Evolutionary conservation across 2,329 filamentous ascomycete genomes (phyloP).

Genomic region (Trichophyton rubrum): DNA sequence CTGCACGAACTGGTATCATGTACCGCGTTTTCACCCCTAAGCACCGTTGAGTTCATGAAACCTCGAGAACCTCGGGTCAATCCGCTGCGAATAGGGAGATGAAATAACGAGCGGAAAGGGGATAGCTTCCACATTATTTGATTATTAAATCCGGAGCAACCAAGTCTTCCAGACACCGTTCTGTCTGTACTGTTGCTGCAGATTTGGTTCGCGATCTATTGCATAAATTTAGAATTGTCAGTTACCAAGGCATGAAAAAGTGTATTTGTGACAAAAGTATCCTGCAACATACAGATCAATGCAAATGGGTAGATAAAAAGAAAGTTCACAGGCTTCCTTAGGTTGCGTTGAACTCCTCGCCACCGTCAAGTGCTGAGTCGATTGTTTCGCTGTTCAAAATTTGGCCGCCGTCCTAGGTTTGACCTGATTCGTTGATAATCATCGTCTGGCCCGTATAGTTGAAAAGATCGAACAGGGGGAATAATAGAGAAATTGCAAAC

Average conservation of each 20-base stretch:
- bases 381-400: background rate
- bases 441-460: background rate
- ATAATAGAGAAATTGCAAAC: background rate
- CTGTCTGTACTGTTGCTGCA: background rate
- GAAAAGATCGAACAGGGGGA: background rate
- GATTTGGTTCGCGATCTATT: background rate
- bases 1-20: background rate
- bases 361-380: background rate
- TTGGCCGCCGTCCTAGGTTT: background rate
- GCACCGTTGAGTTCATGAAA: background rate
- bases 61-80: background rate
- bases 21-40: background rate
- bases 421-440: background rate
- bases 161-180: background rate
- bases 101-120: background rate
- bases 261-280: background rate
- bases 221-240: background rate
- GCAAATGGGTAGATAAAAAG: background rate
- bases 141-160: background rate
- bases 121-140: background rate
- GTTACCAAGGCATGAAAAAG: background rate
- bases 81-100: background rate
- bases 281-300: background rate
- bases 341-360: background rate
- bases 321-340: background rate